phyloP scores from a whole-genome alignment of 345 rosid species.

The Gynandropsis gynandra region DNA sequence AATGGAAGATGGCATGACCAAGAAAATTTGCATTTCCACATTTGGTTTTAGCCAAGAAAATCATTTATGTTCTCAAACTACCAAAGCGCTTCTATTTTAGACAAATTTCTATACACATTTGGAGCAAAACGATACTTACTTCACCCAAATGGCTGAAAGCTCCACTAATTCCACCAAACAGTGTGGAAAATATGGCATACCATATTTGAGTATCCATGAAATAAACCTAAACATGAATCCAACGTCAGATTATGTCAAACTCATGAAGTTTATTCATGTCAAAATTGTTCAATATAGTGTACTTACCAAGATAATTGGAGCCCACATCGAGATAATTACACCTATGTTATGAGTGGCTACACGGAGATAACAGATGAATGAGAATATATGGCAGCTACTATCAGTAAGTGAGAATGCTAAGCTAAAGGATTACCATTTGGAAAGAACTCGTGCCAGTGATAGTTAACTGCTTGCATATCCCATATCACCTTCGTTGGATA shows the following conservation, averaged over 20 bases:
- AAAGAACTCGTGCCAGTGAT: slow-evolving; percentile 90
- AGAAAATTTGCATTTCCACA: not conserved
- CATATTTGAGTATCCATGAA: slow-evolving; percentile 96
- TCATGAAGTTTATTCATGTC: slow-evolving; percentile 12
- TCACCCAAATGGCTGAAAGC: slow-evolving; percentile 97
- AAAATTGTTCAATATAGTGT: slow-evolving; percentile 12
- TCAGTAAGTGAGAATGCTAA: slow-evolving; percentile 1
- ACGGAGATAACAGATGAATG: slow-evolving; percentile 25
- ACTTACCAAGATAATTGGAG: slow-evolving; percentile 84
- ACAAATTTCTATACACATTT: slow-evolving; percentile 1
- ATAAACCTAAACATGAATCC: slow-evolving; percentile 55
- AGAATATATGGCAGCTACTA: slow-evolving; percentile 14
- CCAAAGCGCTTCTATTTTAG: slow-evolving; percentile 2
- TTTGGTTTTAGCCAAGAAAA: slow-evolving; percentile 2
- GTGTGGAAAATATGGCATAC: slow-evolving; percentile 93
- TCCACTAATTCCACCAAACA: slow-evolving; percentile 92
- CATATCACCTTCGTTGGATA: slow-evolving; percentile 74
- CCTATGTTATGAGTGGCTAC: slow-evolving; percentile 74
- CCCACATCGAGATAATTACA: slow-evolving; percentile 86
- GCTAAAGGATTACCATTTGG: slow-evolving; percentile 47
- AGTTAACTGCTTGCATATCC: slow-evolving; percentile 47
- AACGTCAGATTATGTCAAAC: slow-evolving; percentile 11
- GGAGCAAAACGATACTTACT: slow-evolving; percentile 41
- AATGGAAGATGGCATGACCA: not conserved
- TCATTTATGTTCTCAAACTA: slow-evolving; percentile 11